Evolutionary conservation across 2,329 filamentous ascomycete species (phyloP), one percentile per base, ranked within the genome.

Genomic region (Colletotrichum australisinense): DNA sequence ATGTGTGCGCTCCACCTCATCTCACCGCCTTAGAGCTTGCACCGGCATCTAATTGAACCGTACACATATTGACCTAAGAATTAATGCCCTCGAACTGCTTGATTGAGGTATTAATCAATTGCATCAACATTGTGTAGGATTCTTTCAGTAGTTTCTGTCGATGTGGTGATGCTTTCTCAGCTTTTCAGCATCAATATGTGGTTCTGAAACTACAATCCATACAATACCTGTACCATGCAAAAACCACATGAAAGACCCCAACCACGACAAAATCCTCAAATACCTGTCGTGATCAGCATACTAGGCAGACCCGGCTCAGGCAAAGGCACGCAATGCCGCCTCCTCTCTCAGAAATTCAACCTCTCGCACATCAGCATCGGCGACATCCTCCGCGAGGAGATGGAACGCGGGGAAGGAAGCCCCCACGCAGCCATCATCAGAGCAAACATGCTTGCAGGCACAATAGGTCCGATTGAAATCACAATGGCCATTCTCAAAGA

Each of bases 191-290:
- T 7, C 38, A 42, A 7, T 3, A 16, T 16, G 38, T 16, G 16
- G 16, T 19, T 6, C 5, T 19, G 5, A 19, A 19, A 3, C 16
- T 7, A 7, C 38, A 16, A 7, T 1, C 11, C 16, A 7, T 6
- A 42, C 38, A 19, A 16, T 42, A 42, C 5, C 2, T 42, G 19
- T 7, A 49, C 3, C 19, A 49, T 49, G 8, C 0, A 49, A 49
- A 7, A 49, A n/a, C 1, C 19, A n/a, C 42, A n/a, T 8, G 2
- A n/a, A 5, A 11, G 11, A 8, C 7, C 19, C n/a, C 19, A n/a
- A 11, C 6, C 19, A 19, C 1, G 0, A n/a, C 42, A 9, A n/a
- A n/a, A 19, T 22, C 1, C 19, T 1, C 1, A 4, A 19, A 9
- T 49, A 2, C 42, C 6, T 8, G 7, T n/a, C 19, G 42, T 49